Percentiles rank a stretch among this genome's conserved stretches.
Conservation (phyloP, 2,329 filamentous ascomycete species). For the Pestalotiopsis sp. region DNA sequence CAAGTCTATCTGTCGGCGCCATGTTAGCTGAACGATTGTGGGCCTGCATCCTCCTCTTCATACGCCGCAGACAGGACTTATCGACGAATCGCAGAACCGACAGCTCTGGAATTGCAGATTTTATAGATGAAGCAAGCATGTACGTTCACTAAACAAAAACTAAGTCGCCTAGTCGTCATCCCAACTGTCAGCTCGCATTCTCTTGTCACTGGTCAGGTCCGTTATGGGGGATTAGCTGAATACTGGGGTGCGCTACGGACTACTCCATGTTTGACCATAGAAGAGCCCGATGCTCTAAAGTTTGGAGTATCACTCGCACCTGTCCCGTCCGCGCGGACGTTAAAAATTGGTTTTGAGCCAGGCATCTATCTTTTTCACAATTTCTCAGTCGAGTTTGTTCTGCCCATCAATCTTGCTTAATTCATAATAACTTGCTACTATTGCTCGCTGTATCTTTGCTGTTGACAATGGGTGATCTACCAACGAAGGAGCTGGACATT, state of each 20-base stretch:
- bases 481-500: constrained; percentile 6
- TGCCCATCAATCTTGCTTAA: background rate
- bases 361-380: background rate
- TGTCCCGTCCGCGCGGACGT: background rate
- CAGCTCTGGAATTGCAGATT: background rate
- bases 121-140: background rate
- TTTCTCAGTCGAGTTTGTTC: background rate
- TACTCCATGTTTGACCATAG: constrained; percentile 3
- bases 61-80: background rate
- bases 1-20: background rate
- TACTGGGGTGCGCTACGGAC: background rate
- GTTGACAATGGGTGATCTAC: background rate
- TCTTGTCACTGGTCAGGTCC: background rate
- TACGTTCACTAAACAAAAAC: background rate
- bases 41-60: background rate
- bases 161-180: background rate
- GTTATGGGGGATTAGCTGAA: background rate
- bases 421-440: background rate
- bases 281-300: background rate
- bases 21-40: background rate
- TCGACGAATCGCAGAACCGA: background rate
- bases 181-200: background rate
- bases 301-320: background rate
- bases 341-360: background rate
- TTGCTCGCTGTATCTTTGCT: background rate